phyloP scores from a whole-genome alignment of 1,139 yeast genomes.

The Yamadazyma membranifaciens region DNA sequence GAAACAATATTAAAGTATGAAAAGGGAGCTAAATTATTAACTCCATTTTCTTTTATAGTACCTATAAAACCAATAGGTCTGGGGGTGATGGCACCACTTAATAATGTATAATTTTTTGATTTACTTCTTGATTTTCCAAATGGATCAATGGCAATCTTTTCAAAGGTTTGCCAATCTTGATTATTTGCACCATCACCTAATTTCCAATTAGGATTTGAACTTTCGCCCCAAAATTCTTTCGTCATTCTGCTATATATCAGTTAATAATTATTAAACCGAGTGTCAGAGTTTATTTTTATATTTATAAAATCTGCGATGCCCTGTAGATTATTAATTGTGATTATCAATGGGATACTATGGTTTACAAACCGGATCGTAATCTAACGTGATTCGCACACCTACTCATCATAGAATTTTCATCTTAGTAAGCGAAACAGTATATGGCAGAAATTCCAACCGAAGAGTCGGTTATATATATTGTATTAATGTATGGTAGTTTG shows the following conservation, averaged over 20 bases:
- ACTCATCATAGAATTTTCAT: too few species aligned
- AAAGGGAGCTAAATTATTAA: slow-evolving; percentile 55
- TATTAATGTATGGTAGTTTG: too few species aligned
- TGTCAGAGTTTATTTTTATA: slow-evolving; percentile 45
- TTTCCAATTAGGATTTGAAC: slow-evolving; percentile 39
- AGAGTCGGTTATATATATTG: too few species aligned
- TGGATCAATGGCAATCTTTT: slow-evolving; percentile 50
- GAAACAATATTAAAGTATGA: slow-evolving; percentile 51
- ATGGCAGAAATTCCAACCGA: too few species aligned
- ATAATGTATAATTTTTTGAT: slow-evolving; percentile 47
- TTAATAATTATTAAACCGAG: too few species aligned
- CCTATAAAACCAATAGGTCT: slow-evolving; percentile 62
- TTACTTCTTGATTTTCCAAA: slow-evolving; percentile 39
- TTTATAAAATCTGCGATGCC: too few species aligned
- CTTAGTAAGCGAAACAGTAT: too few species aligned
- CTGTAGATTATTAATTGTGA: too few species aligned
- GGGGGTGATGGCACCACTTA: slow-evolving; percentile 52
- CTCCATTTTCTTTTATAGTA: slow-evolving; percentile 43
- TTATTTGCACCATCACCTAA: slow-evolving; percentile 50
- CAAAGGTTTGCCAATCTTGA: slow-evolving; percentile 35
- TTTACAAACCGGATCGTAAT: too few species aligned
- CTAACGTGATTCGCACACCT: too few species aligned
- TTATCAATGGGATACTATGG: too few species aligned
- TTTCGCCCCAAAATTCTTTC: slow-evolving; percentile 13
- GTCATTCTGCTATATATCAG: slow-evolving; percentile 23